These are phyloP conservation scores for Pseudogymnoascus sp. DNA, from an alignment of 2,329 filamentous ascomycete genomes.

Conservation along the genomic window DNA sequence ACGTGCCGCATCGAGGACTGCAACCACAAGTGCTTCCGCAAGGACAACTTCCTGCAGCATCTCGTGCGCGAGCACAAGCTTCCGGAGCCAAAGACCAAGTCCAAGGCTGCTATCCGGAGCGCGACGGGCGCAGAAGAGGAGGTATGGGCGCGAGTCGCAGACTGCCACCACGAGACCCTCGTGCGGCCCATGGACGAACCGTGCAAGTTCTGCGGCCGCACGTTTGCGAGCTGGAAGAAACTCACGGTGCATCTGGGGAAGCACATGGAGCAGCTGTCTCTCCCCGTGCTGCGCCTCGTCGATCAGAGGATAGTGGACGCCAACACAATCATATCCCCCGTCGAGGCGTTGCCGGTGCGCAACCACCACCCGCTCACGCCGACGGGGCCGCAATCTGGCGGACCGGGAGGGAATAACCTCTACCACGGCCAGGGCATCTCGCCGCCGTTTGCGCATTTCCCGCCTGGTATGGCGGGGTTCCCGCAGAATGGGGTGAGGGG, in stretches of 20 bases:
- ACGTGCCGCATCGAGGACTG: slow-evolving; percentile 75
- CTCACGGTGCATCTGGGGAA: slow-evolving; percentile 87
- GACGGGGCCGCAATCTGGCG: neutral
- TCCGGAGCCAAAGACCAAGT: slow-evolving; percentile 70
- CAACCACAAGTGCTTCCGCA: slow-evolving; percentile 72
- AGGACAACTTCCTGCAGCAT: slow-evolving; percentile 89
- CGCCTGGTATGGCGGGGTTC: neutral
- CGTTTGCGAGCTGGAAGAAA: slow-evolving; percentile 82
- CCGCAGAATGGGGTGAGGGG: neutral
- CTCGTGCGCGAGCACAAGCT: slow-evolving; percentile 87
- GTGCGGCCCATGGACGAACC: slow-evolving; percentile 64
- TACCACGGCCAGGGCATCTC: neutral
- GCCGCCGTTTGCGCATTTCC: neutral
- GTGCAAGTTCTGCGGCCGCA: slow-evolving; percentile 79
- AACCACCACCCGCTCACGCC: slow-evolving; percentile 22
- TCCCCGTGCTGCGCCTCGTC: slow-evolving; percentile 64
- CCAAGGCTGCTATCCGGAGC: slow-evolving; percentile 58
- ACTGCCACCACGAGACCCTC: slow-evolving; percentile 62
- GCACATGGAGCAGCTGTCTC: slow-evolving; percentile 86
- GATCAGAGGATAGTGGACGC: slow-evolving; percentile 43
- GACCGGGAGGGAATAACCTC: neutral
- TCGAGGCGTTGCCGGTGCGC: slow-evolving; percentile 44
- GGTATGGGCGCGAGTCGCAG: slow-evolving; percentile 70
- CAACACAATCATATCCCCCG: slow-evolving; percentile 59
- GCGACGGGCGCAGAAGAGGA: slow-evolving; percentile 46